Percentiles rank a stretch among this genome's conserved stretches.
Conservation (phyloP, 1,284 basidiomycete species). For the Rhodotorula glutinis region DNA sequence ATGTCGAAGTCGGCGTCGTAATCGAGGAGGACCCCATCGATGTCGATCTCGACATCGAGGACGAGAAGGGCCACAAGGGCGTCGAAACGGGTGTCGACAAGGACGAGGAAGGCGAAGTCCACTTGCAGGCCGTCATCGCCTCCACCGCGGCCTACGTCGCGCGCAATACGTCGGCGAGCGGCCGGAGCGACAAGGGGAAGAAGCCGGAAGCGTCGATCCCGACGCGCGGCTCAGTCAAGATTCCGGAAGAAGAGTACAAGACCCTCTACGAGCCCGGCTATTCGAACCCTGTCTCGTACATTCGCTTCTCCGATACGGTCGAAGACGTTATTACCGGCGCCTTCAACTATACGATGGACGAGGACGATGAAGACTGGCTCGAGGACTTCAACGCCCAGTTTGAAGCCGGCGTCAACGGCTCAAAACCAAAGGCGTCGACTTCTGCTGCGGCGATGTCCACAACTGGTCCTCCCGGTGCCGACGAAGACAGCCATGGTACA, state of each 20-base stretch:
- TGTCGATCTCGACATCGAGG: constrained; percentile 36
- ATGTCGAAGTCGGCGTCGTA: constrained; percentile 43
- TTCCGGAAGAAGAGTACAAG: constrained; percentile 66
- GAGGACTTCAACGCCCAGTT: constrained; percentile 67
- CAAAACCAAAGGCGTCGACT: neutral
- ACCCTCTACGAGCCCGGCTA: constrained; percentile 68
- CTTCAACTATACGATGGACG: constrained; percentile 90
- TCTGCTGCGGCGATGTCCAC: neutral
- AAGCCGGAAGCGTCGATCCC: constrained; percentile 64
- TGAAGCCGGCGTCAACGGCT: constrained; percentile 4
- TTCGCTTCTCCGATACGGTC: constrained; percentile 80
- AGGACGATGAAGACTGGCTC: constrained; percentile 92
- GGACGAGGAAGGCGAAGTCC: constrained; percentile 63
- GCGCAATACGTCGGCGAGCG: constrained; percentile 4
- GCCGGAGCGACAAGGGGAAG: constrained; percentile 18
- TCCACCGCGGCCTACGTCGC: constrained; percentile 59
- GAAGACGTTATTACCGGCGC: constrained; percentile 68
- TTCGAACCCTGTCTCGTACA: constrained; percentile 73
- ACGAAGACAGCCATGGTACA: constrained; percentile 27
- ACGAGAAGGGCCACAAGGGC: constrained; percentile 29
- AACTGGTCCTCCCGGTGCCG: neutral
- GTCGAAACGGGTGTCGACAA: constrained; percentile 48
- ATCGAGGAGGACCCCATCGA: constrained; percentile 39
- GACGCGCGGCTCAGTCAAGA: constrained; percentile 81
- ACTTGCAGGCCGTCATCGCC: constrained; percentile 78